Conservation (phyloP, 2,329 filamentous ascomycete genomes). For the Whalleya microplaca region DNA sequence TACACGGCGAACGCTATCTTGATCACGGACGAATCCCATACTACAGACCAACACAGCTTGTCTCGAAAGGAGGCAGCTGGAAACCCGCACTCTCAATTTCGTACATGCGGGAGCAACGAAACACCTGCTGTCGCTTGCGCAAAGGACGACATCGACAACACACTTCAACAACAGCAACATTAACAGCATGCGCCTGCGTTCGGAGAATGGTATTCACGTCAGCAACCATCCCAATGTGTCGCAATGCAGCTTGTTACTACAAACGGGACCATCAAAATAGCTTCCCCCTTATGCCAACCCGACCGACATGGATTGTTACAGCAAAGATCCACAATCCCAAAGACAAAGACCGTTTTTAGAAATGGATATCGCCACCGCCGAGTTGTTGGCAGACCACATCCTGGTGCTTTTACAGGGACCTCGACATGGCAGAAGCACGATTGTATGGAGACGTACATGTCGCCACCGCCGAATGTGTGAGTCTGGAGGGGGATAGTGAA, state of each 20-base stretch:
- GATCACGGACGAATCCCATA: constrained; percentile 6
- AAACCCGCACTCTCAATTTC: neutral
- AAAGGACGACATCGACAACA: neutral
- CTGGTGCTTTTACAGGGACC: neutral
- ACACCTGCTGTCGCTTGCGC: neutral
- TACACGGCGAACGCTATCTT: neutral
- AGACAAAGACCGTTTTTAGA: neutral
- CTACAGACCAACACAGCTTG: neutral
- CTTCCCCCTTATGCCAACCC: neutral
- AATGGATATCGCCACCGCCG: neutral
- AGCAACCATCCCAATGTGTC: neutral
- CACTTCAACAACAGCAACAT: neutral
- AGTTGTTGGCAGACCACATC: neutral
- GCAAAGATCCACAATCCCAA: neutral
- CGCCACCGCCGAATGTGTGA: neutral
- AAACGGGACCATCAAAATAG: neutral
- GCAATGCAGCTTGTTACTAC: neutral
- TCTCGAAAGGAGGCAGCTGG: neutral
- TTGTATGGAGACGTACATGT: neutral
- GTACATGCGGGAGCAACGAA: neutral
- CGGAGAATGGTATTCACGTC: neutral
- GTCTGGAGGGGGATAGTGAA: neutral
- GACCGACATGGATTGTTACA: neutral
- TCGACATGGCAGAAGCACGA: constrained; percentile 14
- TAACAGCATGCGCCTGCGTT: neutral